phyloP scores from a whole-genome alignment of 306 rosid genomes.

The Herpetospermum pedunculosum region DNA sequence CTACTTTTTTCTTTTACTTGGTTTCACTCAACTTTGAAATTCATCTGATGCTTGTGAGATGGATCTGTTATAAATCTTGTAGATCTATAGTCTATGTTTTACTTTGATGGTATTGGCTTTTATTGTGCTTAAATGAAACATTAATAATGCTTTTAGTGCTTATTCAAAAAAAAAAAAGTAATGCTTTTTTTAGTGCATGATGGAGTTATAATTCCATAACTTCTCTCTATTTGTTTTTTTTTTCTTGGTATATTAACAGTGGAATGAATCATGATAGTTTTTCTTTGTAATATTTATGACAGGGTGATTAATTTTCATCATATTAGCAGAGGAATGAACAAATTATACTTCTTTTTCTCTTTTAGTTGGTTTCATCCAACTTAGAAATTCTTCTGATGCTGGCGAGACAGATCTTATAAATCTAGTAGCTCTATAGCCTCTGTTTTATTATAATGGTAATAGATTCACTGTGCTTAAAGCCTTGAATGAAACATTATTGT shows the following conservation, averaged over 20 bases:
- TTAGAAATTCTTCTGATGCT: background rate
- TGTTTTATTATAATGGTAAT: background rate
- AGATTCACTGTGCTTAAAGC: background rate
- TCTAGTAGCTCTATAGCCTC: background rate
- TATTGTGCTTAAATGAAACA: background rate
- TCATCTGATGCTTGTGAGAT: background rate
- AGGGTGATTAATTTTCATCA: background rate
- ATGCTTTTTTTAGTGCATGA: background rate
- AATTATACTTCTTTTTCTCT: background rate
- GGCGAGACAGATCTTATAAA: slow-evolving; percentile 8
- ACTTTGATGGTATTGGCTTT: background rate
- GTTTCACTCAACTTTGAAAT: background rate
- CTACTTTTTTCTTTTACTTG: background rate
- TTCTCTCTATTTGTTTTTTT: background rate
- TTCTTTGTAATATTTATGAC: background rate
- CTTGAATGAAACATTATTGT: background rate
- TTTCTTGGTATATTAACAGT: background rate
- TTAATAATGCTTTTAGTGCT: background rate
- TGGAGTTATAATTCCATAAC: background rate
- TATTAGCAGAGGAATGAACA: background rate
- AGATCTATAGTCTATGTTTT: background rate
- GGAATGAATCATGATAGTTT: background rate
- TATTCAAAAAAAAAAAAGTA: too few species aligned
- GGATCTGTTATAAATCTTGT: background rate
- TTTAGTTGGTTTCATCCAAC: background rate